Base-by-base conservation (phyloP, 1,139 yeast genomes). In the Arxiozyma telluris region DNA sequence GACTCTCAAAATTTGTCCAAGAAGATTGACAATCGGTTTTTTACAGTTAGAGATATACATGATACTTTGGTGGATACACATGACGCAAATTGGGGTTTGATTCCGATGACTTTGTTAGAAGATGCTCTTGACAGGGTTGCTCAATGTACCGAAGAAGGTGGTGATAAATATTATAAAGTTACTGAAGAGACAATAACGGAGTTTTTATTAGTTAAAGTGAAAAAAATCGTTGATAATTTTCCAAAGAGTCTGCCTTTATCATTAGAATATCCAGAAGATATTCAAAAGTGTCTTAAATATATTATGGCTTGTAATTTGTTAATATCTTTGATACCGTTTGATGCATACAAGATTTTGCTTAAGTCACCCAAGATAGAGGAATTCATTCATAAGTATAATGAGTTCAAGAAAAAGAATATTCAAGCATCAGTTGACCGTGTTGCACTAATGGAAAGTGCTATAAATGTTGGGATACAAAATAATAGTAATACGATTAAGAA, bases 161-260 rank as follows among this genome's bases (percentile, higher is more conserved):
- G 72, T 15, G 83, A 78, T 50, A 53, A 50, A 0, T 83, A 78
- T 61, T 81, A 74, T 64, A 78, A 76, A 59, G 72, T 76, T 21
- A 72, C 77, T 1, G 49, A 61, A 3, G 64, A 63, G 1, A 75
- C 72, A 53, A 71, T 77, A 1, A 56, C 71, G 2, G 58, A 58
- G 1, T 76, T 67, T 59, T 61, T 82, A 8, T 62, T 69, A 27
- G 47, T 38, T 0, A 77, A 73, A 56, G 69, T 78, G 1, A 55
- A 61, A 1, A 64, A 60, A 9, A 63, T 81, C 5, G 59, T 63
- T 2, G 47, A 54, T 1, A 64, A 39, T 67, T 79, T 52, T 74
- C 76, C 23, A 5, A 44, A 55, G 44, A 62, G 65, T 50, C 38
- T 67, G 12, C 63, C 63, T 7, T 50, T 63, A 2, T 61, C 68